Percentiles rank a stretch among this genome's conserved stretches.
These are phyloP conservation scores for Candida rishiriensis DNA, from an alignment of 805 yeast species.

Conservation along the genomic window DNA sequence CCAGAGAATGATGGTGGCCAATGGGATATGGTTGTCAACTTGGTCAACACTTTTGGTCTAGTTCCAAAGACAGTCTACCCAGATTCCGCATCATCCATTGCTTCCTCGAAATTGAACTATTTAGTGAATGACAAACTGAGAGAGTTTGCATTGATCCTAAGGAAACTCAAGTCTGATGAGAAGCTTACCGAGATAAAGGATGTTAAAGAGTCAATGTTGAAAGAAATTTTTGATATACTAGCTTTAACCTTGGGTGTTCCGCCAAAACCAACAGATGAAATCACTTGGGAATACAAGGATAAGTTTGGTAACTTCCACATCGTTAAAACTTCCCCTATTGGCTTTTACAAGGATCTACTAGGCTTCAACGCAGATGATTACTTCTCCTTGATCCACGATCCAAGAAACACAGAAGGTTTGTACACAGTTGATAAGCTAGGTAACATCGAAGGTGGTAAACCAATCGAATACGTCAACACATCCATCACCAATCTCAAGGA, in stretches of 20 bases:
- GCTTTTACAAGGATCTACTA: conserved; percentile 56
- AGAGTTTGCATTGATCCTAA: conserved; percentile 69
- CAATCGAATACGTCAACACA: conserved; percentile 70
- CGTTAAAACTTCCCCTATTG: conserved; percentile 56
- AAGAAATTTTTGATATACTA: conserved; percentile 62
- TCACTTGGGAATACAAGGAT: conserved; percentile 73
- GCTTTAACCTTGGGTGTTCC: conserved; percentile 74
- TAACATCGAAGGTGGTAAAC: conserved; percentile 69
- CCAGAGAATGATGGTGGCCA: conserved; percentile 89
- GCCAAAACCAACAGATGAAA: conserved; percentile 61
- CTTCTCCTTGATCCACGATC: conserved; percentile 78
- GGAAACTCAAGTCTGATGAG: conserved; percentile 43
- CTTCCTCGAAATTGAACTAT: conserved; percentile 54
- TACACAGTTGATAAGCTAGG: conserved; percentile 76
- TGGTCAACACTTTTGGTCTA: conserved; percentile 73
- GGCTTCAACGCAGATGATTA: conserved; percentile 45
- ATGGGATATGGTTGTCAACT: conserved; percentile 78
- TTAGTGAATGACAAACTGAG: conserved; percentile 67
- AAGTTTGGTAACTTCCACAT: conserved; percentile 58
- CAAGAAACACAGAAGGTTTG: conserved; percentile 66
- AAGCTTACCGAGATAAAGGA: conserved; percentile 27
- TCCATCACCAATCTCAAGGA: conserved; percentile 55
- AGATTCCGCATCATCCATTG: conserved; percentile 59
- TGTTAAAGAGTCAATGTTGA: conserved; percentile 39
- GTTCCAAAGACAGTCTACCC: conserved; percentile 74